Evolutionary conservation across 495 filamentous ascomycete genomes (phyloP).

Genomic region (Rhizodiscina lignyota): DNA sequence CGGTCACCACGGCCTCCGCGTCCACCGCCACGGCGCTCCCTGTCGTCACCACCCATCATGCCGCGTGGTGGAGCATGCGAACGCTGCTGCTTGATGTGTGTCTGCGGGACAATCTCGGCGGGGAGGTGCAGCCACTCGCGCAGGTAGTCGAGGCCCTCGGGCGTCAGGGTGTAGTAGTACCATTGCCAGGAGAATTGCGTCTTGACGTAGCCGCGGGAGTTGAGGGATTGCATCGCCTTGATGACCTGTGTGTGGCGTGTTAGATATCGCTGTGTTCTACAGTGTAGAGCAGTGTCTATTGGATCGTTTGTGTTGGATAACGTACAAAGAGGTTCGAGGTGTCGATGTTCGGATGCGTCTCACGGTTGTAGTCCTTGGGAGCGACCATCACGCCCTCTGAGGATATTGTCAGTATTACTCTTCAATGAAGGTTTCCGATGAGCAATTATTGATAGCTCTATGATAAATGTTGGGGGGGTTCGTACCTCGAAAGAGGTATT

Average conservation of each 20-base stretch:
- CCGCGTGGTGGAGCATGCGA: slow-evolving; percentile 94
- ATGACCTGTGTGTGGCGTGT: slow-evolving; percentile 42
- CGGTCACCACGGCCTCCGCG: slow-evolving; percentile 52
- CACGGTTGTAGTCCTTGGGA: slow-evolving; percentile 93
- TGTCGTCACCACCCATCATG: slow-evolving; percentile 91
- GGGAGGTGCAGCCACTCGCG: slow-evolving; percentile 99
- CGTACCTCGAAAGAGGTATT: slow-evolving; percentile 96
- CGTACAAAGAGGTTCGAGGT: slow-evolving; percentile 88
- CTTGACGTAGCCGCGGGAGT: slow-evolving; percentile 95
- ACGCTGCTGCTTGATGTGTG: slow-evolving; percentile 99
- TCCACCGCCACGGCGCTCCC: slow-evolving; percentile 55
- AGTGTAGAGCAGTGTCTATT: not conserved
- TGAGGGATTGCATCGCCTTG: slow-evolving; percentile 95
- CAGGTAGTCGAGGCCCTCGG: slow-evolving; percentile 98
- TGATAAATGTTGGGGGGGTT: slow-evolving; percentile 8
- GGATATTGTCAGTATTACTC: slow-evolving; percentile 13
- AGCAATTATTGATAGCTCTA: slow-evolving; percentile 11
- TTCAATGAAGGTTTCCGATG: too few relatives aligned
- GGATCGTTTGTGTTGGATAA: slow-evolving; percentile 1
- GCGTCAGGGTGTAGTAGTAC: slow-evolving; percentile 99
- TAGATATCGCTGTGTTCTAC: not conserved
- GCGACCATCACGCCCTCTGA: slow-evolving; percentile 95
- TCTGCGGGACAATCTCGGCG: slow-evolving; percentile 97
- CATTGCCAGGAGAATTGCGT: slow-evolving; percentile 99
- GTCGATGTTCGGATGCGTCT: slow-evolving; percentile 87